Evolutionary conservation across 331 rosid genomes (phyloP).

Genomic region (Quercus lobata): DNA sequence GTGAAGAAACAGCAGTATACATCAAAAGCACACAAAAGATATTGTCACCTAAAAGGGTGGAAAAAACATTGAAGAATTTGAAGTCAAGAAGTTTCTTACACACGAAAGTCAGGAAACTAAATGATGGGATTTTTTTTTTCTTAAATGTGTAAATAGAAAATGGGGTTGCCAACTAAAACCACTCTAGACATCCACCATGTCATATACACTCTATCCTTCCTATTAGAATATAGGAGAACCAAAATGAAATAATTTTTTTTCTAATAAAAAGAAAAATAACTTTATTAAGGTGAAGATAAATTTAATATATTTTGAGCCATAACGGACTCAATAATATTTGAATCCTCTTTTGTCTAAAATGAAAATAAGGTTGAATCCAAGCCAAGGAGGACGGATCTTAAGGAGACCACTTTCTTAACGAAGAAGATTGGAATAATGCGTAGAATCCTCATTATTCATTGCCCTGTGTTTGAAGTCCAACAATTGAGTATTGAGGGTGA

Average conservation of each 20-base stretch:
- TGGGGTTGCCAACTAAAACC: neutral
- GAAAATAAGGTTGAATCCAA: neutral
- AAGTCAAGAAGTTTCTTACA: no score
- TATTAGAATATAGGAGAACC: neutral
- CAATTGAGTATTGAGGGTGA: neutral
- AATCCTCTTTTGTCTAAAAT: neutral
- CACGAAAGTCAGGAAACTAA: no score
- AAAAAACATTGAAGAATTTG: no score
- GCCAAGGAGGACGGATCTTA: neutral
- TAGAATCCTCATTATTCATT: neutral
- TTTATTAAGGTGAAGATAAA: no score
- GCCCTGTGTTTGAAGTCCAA: neutral
- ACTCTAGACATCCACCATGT: neutral
- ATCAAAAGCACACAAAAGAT: no score
- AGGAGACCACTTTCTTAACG: neutral
- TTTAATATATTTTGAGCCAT: no score
- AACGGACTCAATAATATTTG: no score
- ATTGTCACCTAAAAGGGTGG: no score
- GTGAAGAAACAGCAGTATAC: no score
- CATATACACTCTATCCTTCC: no score
- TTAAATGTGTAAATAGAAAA: neutral
- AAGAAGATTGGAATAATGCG: constrained; percentile 12
- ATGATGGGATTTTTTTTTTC: no score
- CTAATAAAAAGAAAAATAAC: no score
- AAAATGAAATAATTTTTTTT: neutral